A percentile compares a stretch with the other conserved stretches of the same genome.
These are phyloP conservation scores for Epichloe coenophiala DNA, from an alignment of 2,329 filamentous ascomycete genomes.

Conservation along the genomic window DNA sequence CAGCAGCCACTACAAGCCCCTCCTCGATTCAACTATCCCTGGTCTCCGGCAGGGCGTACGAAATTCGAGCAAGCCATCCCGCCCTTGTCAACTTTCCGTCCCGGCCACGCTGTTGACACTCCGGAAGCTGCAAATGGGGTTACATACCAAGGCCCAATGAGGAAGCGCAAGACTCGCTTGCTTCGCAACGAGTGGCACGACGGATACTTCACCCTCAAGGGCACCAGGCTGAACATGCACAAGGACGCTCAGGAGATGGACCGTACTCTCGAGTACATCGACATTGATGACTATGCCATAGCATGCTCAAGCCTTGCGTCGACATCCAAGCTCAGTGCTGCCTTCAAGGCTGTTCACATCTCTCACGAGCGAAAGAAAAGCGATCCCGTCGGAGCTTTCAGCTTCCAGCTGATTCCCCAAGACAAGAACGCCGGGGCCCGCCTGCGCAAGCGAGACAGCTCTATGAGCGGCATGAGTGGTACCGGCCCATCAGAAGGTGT, in stretches of 20 bases:
- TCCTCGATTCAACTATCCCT: slow-evolving; percentile 41
- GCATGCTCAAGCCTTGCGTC: slow-evolving; percentile 67
- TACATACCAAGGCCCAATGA: slow-evolving; percentile 76
- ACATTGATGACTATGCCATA: slow-evolving; percentile 81
- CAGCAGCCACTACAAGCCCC: slow-evolving; percentile 34
- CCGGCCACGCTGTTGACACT: slow-evolving; percentile 12
- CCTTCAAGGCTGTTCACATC: slow-evolving; percentile 69
- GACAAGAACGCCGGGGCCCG: slow-evolving; percentile 37
- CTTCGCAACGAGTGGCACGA: slow-evolving; percentile 90
- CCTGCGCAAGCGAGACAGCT: slow-evolving; percentile 41
- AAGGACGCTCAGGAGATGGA: slow-evolving; percentile 40
- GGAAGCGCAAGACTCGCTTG: slow-evolving; percentile 82
- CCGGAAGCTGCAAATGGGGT: slow-evolving; percentile 34
- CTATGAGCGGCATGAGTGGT: slow-evolving; percentile 18
- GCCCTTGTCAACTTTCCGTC: slow-evolving; percentile 16
- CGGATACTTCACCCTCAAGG: slow-evolving; percentile 75
- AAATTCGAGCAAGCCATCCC: slow-evolving; percentile 33
- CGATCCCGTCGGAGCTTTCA: slow-evolving; percentile 54
- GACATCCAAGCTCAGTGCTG: slow-evolving; percentile 69
- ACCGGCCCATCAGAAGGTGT: slow-evolving; percentile 27
- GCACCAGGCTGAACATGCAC: slow-evolving; percentile 64
- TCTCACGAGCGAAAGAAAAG: slow-evolving; percentile 39
- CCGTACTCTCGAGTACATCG: slow-evolving; percentile 61
- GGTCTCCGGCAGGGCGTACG: slow-evolving; percentile 35
- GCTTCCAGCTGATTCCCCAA: slow-evolving; percentile 73